Base-by-base conservation (phyloP, 352 stramenopile species). In the Pythium scleroteichum region DNA sequence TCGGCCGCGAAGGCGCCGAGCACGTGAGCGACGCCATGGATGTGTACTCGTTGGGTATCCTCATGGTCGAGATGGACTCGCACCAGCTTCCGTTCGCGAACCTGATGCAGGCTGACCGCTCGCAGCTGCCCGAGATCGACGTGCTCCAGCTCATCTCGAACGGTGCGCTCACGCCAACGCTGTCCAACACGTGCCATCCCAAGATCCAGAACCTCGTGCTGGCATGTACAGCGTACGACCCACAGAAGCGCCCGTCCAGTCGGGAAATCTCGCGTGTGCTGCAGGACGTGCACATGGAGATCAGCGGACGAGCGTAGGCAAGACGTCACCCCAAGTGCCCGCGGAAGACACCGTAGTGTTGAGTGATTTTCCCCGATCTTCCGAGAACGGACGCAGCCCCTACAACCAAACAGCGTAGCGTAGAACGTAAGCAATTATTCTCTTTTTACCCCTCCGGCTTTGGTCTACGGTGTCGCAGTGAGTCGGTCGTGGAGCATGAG, bases 11-110 rank as follows among this genome's bases (percentile, higher is more conserved):
- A 26, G 79, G 69, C 4, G 73, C 55, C 20, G 61, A 72, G 3
- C 27, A 60, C 39, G 54, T 69, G 14, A 74, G 68, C 20, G 74
- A 83, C 16, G 78, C 78, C 3, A 77, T 69, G 22, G 78, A 90
- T 33, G 81, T 90, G 39, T 90, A 90, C 54, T 82, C 80, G 48
- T 69, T 90, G 55, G 80, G 80, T 22, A 84, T 90, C 44, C 49
- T 90, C 44, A 83, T 90, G 33, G 75, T 81, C 17, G 80, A 90
- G 55, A 73, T 89, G 67, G 79, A 90, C 35, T 85, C 80, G 20
- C 80, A 90, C 52, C 73, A 85, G 56, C 67, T 90, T 39, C 80
- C 80, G 12, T 90, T 90, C 48, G 79, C 78, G 9, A 76, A 90
- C 51, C 62, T 87, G n/a, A 86, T 86, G 77, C 68, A 80, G 53